Evolutionary conservation across 129 eudicot species (phyloP), one percentile per base, ranked within the genome.

Genomic region (Flaveria robusta): DNA sequence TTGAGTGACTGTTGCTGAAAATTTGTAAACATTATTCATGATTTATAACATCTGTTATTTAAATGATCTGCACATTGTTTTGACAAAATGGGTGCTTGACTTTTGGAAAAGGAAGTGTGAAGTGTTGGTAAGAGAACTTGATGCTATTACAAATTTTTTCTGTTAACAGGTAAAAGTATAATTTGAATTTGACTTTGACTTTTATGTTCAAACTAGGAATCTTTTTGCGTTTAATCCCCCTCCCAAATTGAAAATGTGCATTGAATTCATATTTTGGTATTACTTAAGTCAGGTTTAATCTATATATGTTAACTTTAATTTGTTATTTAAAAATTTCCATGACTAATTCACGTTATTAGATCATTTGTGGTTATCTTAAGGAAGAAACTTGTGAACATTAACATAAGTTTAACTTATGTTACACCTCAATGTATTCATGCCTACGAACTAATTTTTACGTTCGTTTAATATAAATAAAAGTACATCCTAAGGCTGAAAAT

Each of bases 1-100:
- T 72, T 72, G 69, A 72, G 83, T 64, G 72, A 63, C 43, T 26
- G 0, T 43, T 55, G 63, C 13, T 29, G 31, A 64, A 63, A 64
- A 75, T 65, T 31, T 66, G 72, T 75, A 64, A 63, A 75, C 79
- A 65, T 49, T 46, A 51, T 43, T 68, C 58, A 18, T 54, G 68
- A n/a, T 42, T 52, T 55, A 65, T 55, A 76, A n/a, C 65, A 63
- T 62, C 16, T 62, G 20, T 24, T 50, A 4, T 12, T 70, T 79
- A 26, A 79, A 31, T 63, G 37, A 46, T 9, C 31, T 71, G 39
- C 31, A 59, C 37, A 19, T 45, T 42, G 70, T 23, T 54, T 52
- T 42, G 29, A 23, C 23, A 13, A 55, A 27, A 68, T 77, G 45
- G 5, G 39, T 5, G 39, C 8, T 62, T 59, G 27, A 0, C 31